Evolutionary conservation across 2,329 filamentous ascomycete species (phyloP), one percentile per base, ranked within the genome.

Genomic region (Penicillium frequentans): DNA sequence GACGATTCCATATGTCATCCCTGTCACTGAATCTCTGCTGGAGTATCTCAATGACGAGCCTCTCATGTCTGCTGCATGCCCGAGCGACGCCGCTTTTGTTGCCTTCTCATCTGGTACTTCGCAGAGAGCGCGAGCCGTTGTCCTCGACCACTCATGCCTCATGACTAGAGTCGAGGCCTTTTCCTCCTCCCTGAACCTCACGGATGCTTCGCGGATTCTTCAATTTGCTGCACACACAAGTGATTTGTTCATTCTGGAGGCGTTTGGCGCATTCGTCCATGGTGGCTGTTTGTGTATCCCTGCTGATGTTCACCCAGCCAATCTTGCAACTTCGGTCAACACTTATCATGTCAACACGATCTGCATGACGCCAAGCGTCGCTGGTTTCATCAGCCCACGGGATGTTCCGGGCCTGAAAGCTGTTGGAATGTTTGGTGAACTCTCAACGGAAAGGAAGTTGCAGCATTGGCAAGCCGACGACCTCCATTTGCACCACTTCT

Each of bases 311-410:
- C 76, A 81, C 13, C 79, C 77, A 73, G 76, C 74, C 1, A 81
- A 82, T 62, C 78, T 88, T 66, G 84, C 84, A 0, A 77, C 81
- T 0, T 77, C 82, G 0, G 77, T 87, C 58, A 75, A 56, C 56
- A 75, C 16, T 43, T 77, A 55, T 31, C 63, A 68, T 19, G 67
- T 64, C 60, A 70, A 63, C 65, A 67, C 49, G 63, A 64, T 60
- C 55, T 79, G 63, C 64, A 72, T 67, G 67, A 78, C 63, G 55
- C 72, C 68, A 52, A 74, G 66, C 3, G 35, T 63, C 0, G 69
- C 65, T 1, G 60, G 46, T 7, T 55, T 54, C 11, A 31, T 71
- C 42, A 61, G 16, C 11, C 75, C 49, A 60, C 64, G 55, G 60
- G 75, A 70, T 49, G 62, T 68, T 27, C 69, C 69, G 6, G 62